Evolutionary conservation across 352 stramenopile species (phyloP).

Genomic region (Phytopythium cucurbitacearum): DNA sequence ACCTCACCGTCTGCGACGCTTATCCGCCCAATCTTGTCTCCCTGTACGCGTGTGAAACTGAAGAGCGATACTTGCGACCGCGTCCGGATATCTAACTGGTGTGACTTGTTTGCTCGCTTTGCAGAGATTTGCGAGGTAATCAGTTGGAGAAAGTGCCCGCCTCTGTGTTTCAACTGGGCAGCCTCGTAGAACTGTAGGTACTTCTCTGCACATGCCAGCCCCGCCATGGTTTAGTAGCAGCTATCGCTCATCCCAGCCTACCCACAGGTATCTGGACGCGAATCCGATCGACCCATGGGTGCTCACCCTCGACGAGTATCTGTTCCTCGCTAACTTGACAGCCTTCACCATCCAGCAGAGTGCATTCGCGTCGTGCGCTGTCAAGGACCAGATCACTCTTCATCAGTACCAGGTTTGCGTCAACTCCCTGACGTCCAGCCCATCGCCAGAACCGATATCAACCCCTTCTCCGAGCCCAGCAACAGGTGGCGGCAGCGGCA

Average conservation of each 20-base stretch:
- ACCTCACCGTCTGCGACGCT: constrained; percentile 10
- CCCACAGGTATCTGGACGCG: constrained; percentile 20
- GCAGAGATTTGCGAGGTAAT: constrained; percentile 15
- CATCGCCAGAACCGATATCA: neutral
- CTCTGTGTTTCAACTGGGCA: constrained; percentile 8
- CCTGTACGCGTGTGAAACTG: constrained; percentile 8
- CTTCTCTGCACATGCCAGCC: neutral
- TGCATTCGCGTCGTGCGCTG: constrained; percentile 32
- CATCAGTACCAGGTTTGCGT: constrained; percentile 29
- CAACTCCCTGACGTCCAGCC: neutral
- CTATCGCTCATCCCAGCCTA: neutral
- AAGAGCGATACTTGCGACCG: neutral
- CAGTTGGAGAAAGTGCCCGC: constrained; percentile 7
- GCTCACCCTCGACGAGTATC: constrained; percentile 15
- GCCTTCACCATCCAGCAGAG: constrained; percentile 30
- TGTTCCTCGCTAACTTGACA: constrained; percentile 24
- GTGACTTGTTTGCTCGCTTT: neutral
- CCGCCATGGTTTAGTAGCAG: neutral
- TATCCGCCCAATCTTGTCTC: constrained; percentile 8
- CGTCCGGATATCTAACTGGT: neutral
- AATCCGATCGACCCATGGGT: constrained; percentile 31
- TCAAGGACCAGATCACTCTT: constrained; percentile 19
- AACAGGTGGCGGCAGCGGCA: neutral
- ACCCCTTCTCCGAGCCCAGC: neutral
- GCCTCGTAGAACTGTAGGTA: constrained; percentile 17